Base-by-base conservation (phyloP, 345 rosid species). In the Tarenaya hassleriana region DNA sequence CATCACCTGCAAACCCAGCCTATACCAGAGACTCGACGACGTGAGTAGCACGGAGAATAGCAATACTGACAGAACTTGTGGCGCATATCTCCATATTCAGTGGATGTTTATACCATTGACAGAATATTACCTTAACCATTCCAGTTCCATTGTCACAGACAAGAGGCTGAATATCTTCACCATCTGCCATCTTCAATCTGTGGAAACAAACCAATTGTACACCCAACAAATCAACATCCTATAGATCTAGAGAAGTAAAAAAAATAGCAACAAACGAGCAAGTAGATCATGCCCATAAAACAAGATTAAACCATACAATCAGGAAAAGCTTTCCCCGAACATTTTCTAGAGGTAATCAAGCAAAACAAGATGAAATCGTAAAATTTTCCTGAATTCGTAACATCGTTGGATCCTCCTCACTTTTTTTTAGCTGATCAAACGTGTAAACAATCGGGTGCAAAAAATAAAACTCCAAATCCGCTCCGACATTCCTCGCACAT, bases 1-100 rank as follows among this genome's bases (percentile, higher is more conserved):
- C 88, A 55, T 81, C 84, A 14, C 88, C 84, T 16, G 80, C 84
- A 63, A 81, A 81, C 48, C 82, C 84, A 50, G 84, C 88, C 88
- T 78, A 66, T 3, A 29, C 3, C 14, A n/a, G 7, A 47, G 8
- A 46, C n/a, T n/a, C n/a, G n/a, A n/a, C n/a, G n/a, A n/a, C n/a
- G n/a, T n/a, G n/a, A n/a, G n/a, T n/a, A n/a, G 17, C 14, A 64
- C 11, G n/a, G 17, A 41, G 8, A 40, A 10, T 15, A 52, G 9
- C 11, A 27, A n/a, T 5, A n/a, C n/a, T 14, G 12, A 10, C 32
- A 14, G 9, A 16, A 3, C 5, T 31, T 39, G 4, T 37, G 53
- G 37, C 31, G 16, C 12, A 61, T 20, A 55, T 55, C 19, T 18
- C 43, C 12, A 4, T 11, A 48, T 24, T 27, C 16, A 50, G 19